A percentile compares a stretch with the other conserved stretches of the same genome.
Conservation (phyloP, 1,284 basidiomycete species). For the Pyrrhoderma noxium region DNA sequence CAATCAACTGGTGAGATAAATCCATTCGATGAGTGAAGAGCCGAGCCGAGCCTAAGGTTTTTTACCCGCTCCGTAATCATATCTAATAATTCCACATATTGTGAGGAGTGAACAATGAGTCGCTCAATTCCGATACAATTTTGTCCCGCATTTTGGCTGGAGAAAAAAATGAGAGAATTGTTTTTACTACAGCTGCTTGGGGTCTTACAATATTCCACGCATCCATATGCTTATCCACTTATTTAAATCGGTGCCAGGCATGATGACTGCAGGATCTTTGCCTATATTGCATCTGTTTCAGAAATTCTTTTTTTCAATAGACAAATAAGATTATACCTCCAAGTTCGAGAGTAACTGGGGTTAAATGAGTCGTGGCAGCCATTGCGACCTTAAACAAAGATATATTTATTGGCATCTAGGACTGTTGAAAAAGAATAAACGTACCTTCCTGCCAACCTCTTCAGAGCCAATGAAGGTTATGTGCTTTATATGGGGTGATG, state of each 20-base stretch:
- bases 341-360: conserved; percentile 85
- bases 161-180: conserved; percentile 6
- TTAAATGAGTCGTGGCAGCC: conserved; percentile 75
- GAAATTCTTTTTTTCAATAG: too few relatives aligned
- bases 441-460: conserved; percentile 75
- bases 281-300: conserved; percentile 28
- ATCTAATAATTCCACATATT: conserved; percentile 68
- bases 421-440: conserved; percentile 9
- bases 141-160: conserved; percentile 86
- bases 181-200: not conserved
- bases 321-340: conserved; percentile 32
- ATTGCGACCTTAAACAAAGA: conserved; percentile 51
- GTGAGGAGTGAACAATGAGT: conserved; percentile 73
- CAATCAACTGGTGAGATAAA: conserved; percentile 68
- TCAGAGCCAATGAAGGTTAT: conserved; percentile 94
- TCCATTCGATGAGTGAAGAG: conserved; percentile 55
- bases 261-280: conserved; percentile 73
- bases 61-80: conserved; percentile 56
- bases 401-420: not conserved
- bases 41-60: conserved; percentile 66
- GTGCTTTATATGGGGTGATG: conserved; percentile 72
- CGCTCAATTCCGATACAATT: conserved; percentile 97
- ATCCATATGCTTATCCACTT: conserved; percentile 72
- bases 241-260: conserved; percentile 64
- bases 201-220: conserved; percentile 82